Percentiles rank a stretch among this genome's conserved stretches.
phyloP scores from a whole-genome alignment of 176 grass and related monocot genomes.

The Saccharum spontaneum region DNA sequence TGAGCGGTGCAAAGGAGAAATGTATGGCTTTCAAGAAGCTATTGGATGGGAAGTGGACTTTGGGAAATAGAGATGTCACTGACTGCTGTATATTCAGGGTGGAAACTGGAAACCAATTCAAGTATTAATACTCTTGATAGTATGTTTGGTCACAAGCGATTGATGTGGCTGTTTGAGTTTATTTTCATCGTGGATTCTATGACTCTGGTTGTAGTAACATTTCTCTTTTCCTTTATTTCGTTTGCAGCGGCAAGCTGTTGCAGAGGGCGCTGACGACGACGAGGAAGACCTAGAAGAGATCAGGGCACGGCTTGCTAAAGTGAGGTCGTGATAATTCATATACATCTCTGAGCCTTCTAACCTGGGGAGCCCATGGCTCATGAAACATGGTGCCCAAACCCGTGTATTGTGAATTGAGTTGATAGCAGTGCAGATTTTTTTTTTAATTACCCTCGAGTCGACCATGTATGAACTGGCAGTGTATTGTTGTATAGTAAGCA shows the following conservation, averaged over 20 bases:
- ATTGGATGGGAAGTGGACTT: constrained; percentile 5
- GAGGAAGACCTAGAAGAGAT: constrained; percentile 74
- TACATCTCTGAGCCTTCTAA: not conserved
- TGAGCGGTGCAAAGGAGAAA: not conserved
- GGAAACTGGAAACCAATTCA: not conserved
- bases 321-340: constrained; percentile 58
- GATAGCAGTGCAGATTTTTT: not conserved
- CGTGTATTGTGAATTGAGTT: constrained; percentile 1
- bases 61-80: not conserved
- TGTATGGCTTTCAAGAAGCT: not conserved
- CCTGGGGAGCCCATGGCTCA: constrained; percentile 8
- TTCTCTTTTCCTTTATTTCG: not conserved
- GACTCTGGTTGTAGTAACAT: not conserved
- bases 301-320: constrained; percentile 74
- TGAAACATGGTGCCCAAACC: not conserved
- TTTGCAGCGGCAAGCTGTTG: constrained; percentile 51
- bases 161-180: not conserved
- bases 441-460: not conserved
- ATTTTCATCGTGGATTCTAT: not conserved
- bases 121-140: not conserved
- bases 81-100: too few relatives aligned
- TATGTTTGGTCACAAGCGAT: not conserved
- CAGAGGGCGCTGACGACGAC: constrained; percentile 45
- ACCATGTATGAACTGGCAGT: not conserved
- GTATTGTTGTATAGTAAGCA: constrained; percentile 33